Conservation (phyloP, 371 early-diverging fungal genomes). For the Lichtheimia ornata region DNA sequence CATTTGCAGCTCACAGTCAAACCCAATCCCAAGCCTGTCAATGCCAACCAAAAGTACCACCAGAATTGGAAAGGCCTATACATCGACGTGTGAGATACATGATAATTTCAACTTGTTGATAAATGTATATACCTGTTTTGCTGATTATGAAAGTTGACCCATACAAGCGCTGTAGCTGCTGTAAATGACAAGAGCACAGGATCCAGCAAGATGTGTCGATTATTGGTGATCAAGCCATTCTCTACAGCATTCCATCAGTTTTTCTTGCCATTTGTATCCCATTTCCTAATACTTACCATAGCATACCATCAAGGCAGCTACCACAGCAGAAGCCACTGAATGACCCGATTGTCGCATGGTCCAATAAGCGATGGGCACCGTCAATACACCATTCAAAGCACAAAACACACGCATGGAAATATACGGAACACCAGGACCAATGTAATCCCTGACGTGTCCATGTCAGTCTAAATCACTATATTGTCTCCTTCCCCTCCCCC, state of each 20-base stretch:
- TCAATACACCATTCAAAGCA: conserved; percentile 42
- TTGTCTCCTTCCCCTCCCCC: background rate
- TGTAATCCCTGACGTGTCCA: conserved; percentile 32
- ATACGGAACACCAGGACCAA: conserved; percentile 45
- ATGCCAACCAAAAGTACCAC: conserved; percentile 77
- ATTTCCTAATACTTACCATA: conserved; percentile 32
- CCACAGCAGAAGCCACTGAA: conserved; percentile 41
- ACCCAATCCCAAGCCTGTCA: conserved; percentile 76
- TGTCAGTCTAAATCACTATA: background rate
- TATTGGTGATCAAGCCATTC: conserved; percentile 83
- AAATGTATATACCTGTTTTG: conserved; percentile 44
- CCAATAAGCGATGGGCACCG: conserved; percentile 47
- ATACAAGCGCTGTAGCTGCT: conserved; percentile 70
- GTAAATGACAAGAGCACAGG: conserved; percentile 86
- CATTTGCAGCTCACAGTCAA: conserved; percentile 80
- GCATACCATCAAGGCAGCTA: conserved; percentile 49
- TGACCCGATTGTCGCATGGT: conserved; percentile 46
- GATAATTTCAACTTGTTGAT: background rate
- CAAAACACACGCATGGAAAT: conserved; percentile 43
- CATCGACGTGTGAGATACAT: background rate
- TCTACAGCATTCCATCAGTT: conserved; percentile 7
- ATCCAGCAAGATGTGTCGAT: conserved; percentile 88
- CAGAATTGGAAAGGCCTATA: conserved; percentile 62
- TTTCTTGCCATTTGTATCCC: background rate
- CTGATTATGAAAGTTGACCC: conserved; percentile 82